A percentile compares a stretch with the other conserved stretches of the same genome.
These are phyloP conservation scores for Lasiosphaeria ovina DNA, from an alignment of 495 filamentous ascomycete genomes.

Conservation along the genomic window DNA sequence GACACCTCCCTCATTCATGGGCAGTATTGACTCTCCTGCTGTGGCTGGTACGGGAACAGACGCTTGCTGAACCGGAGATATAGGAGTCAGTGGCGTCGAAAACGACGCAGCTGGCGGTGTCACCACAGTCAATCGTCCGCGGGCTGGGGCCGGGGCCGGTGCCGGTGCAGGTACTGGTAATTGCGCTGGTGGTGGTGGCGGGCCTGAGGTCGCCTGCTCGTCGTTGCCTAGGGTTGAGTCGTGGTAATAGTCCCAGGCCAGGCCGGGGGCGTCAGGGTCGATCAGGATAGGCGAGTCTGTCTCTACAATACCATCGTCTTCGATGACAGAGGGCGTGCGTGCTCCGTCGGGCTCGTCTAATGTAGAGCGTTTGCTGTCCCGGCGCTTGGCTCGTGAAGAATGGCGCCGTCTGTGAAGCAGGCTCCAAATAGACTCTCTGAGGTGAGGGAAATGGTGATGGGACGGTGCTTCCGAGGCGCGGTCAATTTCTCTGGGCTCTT, in stretches of 20 bases:
- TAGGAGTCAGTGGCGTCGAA: constrained; percentile 16
- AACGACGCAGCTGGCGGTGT: constrained; percentile 10
- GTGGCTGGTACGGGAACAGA: constrained; percentile 4
- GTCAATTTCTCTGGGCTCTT: constrained; percentile 32
- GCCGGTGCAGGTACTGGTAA: background rate
- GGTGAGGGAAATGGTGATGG: constrained; percentile 19
- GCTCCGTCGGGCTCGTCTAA: constrained; percentile 20
- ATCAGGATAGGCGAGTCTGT: constrained; percentile 19
- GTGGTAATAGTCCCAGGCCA: constrained; percentile 34
- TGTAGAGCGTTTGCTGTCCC: constrained; percentile 30
- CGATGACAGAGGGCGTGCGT: constrained; percentile 26
- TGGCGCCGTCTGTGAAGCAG: constrained; percentile 21
- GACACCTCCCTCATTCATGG: constrained; percentile 10
- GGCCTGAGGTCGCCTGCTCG: constrained; percentile 7
- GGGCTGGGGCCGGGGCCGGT: background rate
- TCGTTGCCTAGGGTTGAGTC: constrained; percentile 24
- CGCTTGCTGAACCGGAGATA: constrained; percentile 15
- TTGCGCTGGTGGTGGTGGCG: background rate
- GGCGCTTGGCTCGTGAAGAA: constrained; percentile 17
- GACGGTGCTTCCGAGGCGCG: constrained; percentile 4
- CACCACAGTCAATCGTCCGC: constrained; percentile 4
- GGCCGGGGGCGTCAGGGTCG: constrained; percentile 28
- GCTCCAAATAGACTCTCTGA: constrained; percentile 25
- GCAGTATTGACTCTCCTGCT: background rate
- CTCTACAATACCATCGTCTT: constrained; percentile 18